These are phyloP conservation scores for Alternaria consortialis DNA, from an alignment of 2,329 filamentous ascomycete species.

Conservation along the genomic window DNA sequence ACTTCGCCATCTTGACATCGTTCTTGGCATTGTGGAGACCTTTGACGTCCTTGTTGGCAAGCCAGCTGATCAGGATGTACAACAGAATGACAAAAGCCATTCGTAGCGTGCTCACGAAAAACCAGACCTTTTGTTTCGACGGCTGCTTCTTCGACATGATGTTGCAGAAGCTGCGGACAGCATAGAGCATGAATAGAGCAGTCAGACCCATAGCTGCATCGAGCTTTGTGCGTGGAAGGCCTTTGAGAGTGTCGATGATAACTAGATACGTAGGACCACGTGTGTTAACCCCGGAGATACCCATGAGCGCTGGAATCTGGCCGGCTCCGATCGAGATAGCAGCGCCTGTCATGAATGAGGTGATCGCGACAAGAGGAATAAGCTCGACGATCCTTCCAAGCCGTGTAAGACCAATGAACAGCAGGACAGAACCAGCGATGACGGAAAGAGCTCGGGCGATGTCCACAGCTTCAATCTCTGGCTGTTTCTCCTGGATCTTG, in stretches of 20 bases:
- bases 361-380: conserved; percentile 89
- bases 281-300: conserved; percentile 77
- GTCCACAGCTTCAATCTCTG: conserved; percentile 50
- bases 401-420: conserved; percentile 79
- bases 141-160: conserved; percentile 74
- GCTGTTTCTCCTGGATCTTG: conserved; percentile 64
- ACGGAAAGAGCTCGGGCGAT: conserved; percentile 84
- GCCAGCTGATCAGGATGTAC: conserved; percentile 90
- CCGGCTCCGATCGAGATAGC: conserved; percentile 87
- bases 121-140: conserved; percentile 77
- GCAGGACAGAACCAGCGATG: conserved; percentile 80
- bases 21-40: conserved; percentile 55
- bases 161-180: conserved; percentile 16
- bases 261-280: conserved; percentile 82
- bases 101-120: conserved; percentile 90
- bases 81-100: conserved; percentile 91
- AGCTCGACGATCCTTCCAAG: conserved; percentile 92
- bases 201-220: conserved; percentile 90
- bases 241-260: conserved; percentile 83
- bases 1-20: conserved; percentile 65
- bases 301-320: conserved; percentile 83
- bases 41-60: conserved; percentile 71
- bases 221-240: conserved; percentile 71
- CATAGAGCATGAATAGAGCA: conserved; percentile 80
- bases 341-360: conserved; percentile 97